Conservation (phyloP, 306 rosid genomes). For the Vigna angularis region DNA sequence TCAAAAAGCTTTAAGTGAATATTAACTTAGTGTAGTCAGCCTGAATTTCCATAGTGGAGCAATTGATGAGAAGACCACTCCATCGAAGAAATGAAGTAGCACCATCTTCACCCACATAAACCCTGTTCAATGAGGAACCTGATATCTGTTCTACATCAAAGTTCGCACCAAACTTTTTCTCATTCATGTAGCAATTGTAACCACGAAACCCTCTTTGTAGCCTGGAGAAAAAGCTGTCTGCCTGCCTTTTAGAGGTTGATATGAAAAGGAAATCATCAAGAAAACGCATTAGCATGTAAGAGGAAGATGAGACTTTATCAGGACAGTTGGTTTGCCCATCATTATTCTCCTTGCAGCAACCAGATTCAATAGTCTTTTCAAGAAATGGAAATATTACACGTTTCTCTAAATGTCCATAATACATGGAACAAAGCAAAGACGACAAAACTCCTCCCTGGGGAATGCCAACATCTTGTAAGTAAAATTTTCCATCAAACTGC, state of each 20-base stretch:
- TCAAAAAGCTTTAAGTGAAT: conserved; percentile 22
- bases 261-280: conserved; percentile 83
- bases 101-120: conserved; percentile 59
- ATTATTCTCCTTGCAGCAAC: conserved; percentile 38
- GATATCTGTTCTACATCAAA: conserved; percentile 61
- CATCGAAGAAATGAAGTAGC: conserved; percentile 69
- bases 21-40: conserved; percentile 87
- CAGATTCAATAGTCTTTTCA: conserved; percentile 53
- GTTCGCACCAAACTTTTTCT: conserved; percentile 70
- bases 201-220: conserved; percentile 77
- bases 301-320: conserved; percentile 39
- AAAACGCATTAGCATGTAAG: conserved; percentile 65
- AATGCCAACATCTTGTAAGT: conserved; percentile 82
- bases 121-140: conserved; percentile 53
- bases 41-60: conserved; percentile 76
- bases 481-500: conserved; percentile 72
- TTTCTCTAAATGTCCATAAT: conserved; percentile 80
- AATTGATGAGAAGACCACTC: conserved; percentile 94
- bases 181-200: conserved; percentile 92
- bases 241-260: conserved; percentile 82
- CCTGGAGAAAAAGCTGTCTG: conserved; percentile 68
- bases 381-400: conserved; percentile 77
- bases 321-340: conserved; percentile 39
- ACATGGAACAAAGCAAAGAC: conserved; percentile 81
- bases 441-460: conserved; percentile 94